phyloP scores from a whole-genome alignment of 345 rosid species.

The Acer negundo region DNA sequence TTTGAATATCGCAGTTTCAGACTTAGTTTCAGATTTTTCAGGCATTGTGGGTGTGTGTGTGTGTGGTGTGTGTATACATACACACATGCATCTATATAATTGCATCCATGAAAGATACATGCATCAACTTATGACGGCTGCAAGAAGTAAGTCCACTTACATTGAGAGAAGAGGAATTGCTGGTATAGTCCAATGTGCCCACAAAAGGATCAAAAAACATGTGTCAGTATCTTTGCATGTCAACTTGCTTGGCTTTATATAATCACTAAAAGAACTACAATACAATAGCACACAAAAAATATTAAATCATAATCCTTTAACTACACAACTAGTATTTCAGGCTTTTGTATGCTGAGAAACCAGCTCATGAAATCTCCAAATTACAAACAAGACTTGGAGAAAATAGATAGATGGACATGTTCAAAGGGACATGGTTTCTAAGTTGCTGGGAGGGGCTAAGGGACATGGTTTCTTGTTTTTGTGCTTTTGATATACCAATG shows the following conservation, averaged over 20 bases:
- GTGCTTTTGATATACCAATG: too few relatives aligned
- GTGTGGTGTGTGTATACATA: not conserved
- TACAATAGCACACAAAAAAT: not conserved
- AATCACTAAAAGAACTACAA: not conserved
- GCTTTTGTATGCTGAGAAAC: conserved; percentile 1
- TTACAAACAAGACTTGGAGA: conserved; percentile 3
- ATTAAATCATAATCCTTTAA: not conserved
- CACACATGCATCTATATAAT: not conserved
- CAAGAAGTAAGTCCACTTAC: conserved; percentile 56
- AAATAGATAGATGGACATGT: conserved; percentile 11
- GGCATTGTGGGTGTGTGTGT: too few relatives aligned
- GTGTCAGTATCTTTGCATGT: conserved; percentile 30
- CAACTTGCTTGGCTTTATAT: not conserved
- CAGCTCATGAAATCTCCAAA: conserved; percentile 14
- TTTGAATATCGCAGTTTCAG: not conserved
- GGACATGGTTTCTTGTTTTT: too few relatives aligned
- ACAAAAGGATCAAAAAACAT: conserved; percentile 33
- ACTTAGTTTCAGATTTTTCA: not conserved
- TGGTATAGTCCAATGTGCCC: conserved; percentile 53
- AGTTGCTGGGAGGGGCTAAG: too few relatives aligned
- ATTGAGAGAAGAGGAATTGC: conserved; percentile 97
- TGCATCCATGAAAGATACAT: not conserved
- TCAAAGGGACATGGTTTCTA: not conserved
- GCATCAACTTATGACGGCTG: conserved; percentile 16
- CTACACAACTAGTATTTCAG: not conserved